Base-by-base conservation (phyloP, 495 filamentous ascomycete species). In the Aspergillus diversus region DNA sequence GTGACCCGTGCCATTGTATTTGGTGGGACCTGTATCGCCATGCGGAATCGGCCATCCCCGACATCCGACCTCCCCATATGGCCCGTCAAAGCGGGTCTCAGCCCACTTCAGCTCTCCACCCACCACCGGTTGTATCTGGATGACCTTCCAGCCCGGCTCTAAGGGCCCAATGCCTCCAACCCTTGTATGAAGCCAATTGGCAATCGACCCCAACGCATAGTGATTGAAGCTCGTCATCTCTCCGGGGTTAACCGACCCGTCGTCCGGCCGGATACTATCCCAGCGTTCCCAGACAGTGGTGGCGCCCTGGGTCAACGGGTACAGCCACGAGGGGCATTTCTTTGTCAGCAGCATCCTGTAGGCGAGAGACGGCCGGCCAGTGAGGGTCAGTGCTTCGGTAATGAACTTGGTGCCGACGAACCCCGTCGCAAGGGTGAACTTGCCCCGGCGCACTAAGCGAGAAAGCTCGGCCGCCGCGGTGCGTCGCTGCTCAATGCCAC, bases 281-380 rank as follows among this genome's bases (percentile, higher is more conserved):
- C 84, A 85, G 6, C 84, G 72, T 68, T 86, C 83, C 83, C 82
- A 85, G 0, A 79, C 77, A 2, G 82, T 83, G 0, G 84, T 86
- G 0, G 77, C 83, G 7, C 76, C 77, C 77, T 81, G 79, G 1
- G 67, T 72, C 13, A 85, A 70, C 8, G 79, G 81, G 64, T 82
- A 84, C 42, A 84, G 76, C 1, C 82, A 85, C 6, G 74, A 81
- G 2, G 83, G 79, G 31, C 79, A 70, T 8, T 55, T 61, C 15
- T 75, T 72, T 66, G 81, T 47, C 57, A 75, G 68, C 7, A 80
- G 64, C 77, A 80, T 80, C 15, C 71, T 67, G 52, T 79, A 79
- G 33, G 70, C 66, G 7, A 74, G 33, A n/a, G 66, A 59, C 21
- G 49, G 71, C 16, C 76, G 65, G 5, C 71, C 73, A 8, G 69